Evolutionary conservation across 345 rosid genomes (phyloP), one percentile per base, ranked within the genome.

Genomic region (Iberis pinnata): DNA sequence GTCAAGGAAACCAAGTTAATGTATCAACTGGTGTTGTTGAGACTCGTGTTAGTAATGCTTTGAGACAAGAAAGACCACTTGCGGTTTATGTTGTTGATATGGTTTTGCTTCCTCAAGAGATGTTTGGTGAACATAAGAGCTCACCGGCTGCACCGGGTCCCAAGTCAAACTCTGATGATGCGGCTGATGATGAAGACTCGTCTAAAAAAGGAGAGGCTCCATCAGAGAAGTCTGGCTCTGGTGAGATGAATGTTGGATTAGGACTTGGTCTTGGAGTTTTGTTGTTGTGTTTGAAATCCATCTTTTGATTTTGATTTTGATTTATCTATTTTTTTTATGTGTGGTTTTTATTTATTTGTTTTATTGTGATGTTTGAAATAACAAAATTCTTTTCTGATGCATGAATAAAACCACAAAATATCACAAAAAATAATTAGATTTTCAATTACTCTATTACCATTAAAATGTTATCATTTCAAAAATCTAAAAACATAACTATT

Each of bases 21-120:
- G 93, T 92, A 20, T 78, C 96, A 1, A 71, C 76, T 1, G 96
- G 93, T 37, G 17, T 70, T 0, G 76, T 82, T 8, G 74, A 78
- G 71, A 80, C 95, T 7, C 86, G 62, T 53, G 24, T 90, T n/a
- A 78, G 76, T 61, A 87, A 80, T 48, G 73, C 81, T 1, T 42
- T 90, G 9, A 71, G 71, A 40, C 60, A 69, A 22, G 44, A 49
- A 16, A 63, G 44, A 26, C 98, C 96, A 12, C 64, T 90, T 44
- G 95, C 95, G 1, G 64, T 87, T 69, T 90, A 90, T 69, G 79
- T 73, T 32, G 78, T 84, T 35, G 98, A 90, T 63, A 68, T 72
- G 76, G 98, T 90, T 4, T 56, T 87, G 73, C 55, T 84, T 70
- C 92, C 98, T 15, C 72, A 60, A 11, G 78, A 71, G 58, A 47